A percentile compares a stretch with the other conserved stretches of the same genome.
Evolutionary conservation across 768 basidiomycete genomes (phyloP).

Genomic region (Ramaria sp.): DNA sequence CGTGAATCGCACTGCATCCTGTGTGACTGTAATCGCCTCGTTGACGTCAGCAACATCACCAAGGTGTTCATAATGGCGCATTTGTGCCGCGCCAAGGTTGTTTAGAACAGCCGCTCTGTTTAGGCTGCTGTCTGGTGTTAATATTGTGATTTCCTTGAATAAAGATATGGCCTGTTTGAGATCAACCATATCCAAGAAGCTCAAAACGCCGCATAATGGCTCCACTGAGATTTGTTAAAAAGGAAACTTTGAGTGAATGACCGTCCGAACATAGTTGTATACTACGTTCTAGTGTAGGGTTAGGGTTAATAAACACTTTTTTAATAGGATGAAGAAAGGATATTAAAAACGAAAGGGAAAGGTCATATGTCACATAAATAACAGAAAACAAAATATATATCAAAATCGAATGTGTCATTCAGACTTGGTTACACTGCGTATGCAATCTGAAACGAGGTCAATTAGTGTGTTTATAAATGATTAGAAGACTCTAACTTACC

Average conservation of each 20-base stretch:
- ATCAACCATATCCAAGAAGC: constrained; percentile 11
- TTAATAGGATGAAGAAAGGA: too few species aligned
- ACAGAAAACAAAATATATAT: too few species aligned
- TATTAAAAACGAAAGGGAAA: too few species aligned
- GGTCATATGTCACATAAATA: too few species aligned
- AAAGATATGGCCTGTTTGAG: constrained; percentile 17
- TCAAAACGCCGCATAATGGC: constrained; percentile 1
- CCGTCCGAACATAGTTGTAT: neutral
- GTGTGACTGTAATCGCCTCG: neutral
- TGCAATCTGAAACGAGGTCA: too few species aligned
- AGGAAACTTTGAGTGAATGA: neutral
- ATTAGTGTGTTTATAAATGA: too few species aligned
- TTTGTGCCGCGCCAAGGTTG: neutral
- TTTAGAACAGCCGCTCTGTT: neutral
- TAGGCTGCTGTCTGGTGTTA: neutral
- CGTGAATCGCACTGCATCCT: neutral
- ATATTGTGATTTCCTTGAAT: neutral
- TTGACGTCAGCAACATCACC: neutral
- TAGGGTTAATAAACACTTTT: too few species aligned
- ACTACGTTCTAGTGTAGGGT: neutral
- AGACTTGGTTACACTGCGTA: too few species aligned
- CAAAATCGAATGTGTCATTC: too few species aligned
- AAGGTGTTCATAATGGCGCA: neutral
- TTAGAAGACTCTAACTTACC: too few species aligned
- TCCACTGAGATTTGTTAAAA: constrained; percentile 1